Evolutionary conservation across 176 grass and related monocot species (phyloP).

Genomic region (Zoysia japonica): DNA sequence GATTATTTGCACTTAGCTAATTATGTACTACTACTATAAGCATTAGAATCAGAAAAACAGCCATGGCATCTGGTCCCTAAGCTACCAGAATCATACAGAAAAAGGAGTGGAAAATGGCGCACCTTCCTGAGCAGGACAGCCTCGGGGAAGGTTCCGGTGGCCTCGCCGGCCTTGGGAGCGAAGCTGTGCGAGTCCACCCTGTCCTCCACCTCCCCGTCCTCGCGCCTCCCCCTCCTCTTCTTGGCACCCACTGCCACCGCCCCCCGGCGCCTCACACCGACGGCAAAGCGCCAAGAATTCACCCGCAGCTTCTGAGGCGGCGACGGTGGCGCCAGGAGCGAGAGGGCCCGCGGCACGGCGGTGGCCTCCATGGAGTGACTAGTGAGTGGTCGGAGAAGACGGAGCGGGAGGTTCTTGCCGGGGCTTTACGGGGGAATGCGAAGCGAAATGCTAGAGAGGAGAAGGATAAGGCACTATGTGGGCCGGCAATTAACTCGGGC

Average conservation of each 20-base stretch:
- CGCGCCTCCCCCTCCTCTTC: constrained; percentile 42
- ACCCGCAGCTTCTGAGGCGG: not conserved
- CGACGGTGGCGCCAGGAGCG: not conserved
- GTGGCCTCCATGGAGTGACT: constrained; percentile 38
- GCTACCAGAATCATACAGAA: not conserved
- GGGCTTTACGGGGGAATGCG: constrained; percentile 25
- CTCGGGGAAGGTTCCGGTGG: constrained; percentile 72
- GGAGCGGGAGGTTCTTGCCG: constrained; percentile 32
- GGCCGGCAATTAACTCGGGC: not conserved
- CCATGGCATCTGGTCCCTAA: not conserved
- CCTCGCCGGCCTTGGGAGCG: constrained; percentile 48
- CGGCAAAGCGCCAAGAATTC: not conserved
- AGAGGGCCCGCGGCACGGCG: constrained; percentile 31
- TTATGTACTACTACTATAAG: not conserved
- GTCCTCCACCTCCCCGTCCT: constrained; percentile 35
- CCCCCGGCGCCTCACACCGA: constrained; percentile 16
- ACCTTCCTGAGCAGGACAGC: constrained; percentile 83
- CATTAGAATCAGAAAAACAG: not conserved
- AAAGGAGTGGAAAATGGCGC: not conserved
- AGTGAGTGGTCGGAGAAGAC: not conserved
- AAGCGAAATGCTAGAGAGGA: constrained; percentile 32
- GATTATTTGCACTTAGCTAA: not conserved
- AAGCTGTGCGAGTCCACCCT: constrained; percentile 60
- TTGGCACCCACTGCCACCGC: constrained; percentile 39
- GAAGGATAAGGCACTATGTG: constrained; percentile 36